These are phyloP conservation scores for Beauveria sp. DNA, from an alignment of 2,329 filamentous ascomycete genomes.

Conservation along the genomic window DNA sequence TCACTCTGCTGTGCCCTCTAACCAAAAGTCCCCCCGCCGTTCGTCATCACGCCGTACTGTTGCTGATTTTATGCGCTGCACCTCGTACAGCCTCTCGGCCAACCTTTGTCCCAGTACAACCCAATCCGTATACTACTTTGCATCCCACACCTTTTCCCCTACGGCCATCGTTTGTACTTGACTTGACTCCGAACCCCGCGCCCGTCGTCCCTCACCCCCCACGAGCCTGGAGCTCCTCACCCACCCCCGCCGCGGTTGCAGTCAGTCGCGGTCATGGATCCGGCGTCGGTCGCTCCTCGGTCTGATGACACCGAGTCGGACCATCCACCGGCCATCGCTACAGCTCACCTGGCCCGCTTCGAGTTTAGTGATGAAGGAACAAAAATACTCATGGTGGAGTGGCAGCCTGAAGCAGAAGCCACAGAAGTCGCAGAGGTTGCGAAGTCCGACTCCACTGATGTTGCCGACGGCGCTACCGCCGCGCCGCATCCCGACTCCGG, in stretches of 20 bases:
- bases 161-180: background rate
- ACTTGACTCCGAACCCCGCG: background rate
- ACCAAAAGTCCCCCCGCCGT: constrained; percentile 1
- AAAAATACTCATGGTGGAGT: constrained; percentile 90
- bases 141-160: background rate
- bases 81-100: background rate
- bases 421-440: background rate
- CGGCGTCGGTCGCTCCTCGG: constrained; percentile 27
- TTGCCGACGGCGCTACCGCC: background rate
- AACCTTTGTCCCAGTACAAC: constrained; percentile 2
- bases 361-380: constrained; percentile 84
- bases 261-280: constrained; percentile 19
- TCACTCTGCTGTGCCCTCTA: constrained; percentile 1
- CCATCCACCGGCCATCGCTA: constrained; percentile 13
- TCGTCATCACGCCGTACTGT: background rate
- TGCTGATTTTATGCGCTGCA: background rate
- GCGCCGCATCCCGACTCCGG: background rate
- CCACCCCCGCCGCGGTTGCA: constrained; percentile 7
- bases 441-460: background rate
- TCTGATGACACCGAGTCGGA: constrained; percentile 14
- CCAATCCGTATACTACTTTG: background rate
- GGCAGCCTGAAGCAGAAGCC: constrained; percentile 43
- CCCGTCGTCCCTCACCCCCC: background rate
- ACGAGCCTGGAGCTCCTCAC: background rate
- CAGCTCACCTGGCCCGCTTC: constrained; percentile 56